These are phyloP conservation scores for Spongispora temasekensis DNA, from an alignment of 1,284 basidiomycete genomes.

Conservation along the genomic window DNA sequence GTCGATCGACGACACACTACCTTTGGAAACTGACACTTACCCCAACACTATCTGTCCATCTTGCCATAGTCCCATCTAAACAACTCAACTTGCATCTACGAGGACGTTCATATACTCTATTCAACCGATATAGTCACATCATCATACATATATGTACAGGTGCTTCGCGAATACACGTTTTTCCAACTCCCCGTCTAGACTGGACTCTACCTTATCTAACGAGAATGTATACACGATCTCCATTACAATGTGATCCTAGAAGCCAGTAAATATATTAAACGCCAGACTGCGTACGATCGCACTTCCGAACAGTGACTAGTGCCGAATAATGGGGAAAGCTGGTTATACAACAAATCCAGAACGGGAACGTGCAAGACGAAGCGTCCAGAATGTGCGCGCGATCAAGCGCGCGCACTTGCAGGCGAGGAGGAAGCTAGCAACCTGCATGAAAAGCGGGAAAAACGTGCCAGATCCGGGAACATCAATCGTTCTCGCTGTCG, in stretches of 20 bases:
- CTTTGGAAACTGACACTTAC: not conserved
- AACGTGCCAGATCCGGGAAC: not conserved
- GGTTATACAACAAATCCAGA: conserved; percentile 20
- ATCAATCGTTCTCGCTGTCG: conserved; percentile 30
- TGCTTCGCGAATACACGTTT: not conserved
- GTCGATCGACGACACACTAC: conserved; percentile 21
- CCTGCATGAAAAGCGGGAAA: not conserved
- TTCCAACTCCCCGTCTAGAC: not conserved
- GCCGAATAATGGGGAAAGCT: conserved; percentile 5
- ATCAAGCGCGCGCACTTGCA: no score
- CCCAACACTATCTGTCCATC: conserved; percentile 26
- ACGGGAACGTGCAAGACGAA: conserved; percentile 8
- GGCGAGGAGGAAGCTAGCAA: no score
- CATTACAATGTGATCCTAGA: conserved; percentile 17
- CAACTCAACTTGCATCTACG: not conserved
- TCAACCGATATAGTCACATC: no score
- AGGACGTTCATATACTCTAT: no score
- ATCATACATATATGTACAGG: conserved; percentile 1
- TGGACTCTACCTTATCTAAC: not conserved
- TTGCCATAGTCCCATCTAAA: conserved; percentile 27
- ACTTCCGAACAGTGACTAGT: conserved; percentile 7
- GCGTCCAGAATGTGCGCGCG: conserved; percentile 5
- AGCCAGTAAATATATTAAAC: conserved; percentile 11
- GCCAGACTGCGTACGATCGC: conserved; percentile 1
- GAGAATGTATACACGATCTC: not conserved